Evolutionary conservation across 371 early-diverging fungal genomes (phyloP).

Genomic region (Blakeslea trispora): DNA sequence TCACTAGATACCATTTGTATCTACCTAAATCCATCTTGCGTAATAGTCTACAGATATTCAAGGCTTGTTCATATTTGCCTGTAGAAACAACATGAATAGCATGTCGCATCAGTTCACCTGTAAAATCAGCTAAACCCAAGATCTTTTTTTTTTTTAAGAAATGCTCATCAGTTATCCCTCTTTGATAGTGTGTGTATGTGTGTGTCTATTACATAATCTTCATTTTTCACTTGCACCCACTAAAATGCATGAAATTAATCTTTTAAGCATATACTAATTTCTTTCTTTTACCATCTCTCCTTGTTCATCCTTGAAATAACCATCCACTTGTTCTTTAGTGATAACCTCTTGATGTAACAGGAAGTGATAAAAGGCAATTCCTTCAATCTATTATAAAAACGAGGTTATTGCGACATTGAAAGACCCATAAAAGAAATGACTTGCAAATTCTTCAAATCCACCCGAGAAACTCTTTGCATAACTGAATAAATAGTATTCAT

Average conservation of each 20-base stretch:
- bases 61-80: slow-evolving; percentile 48
- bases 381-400: slow-evolving; percentile 67
- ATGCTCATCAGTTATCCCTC: too few species aligned
- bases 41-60: slow-evolving; percentile 50
- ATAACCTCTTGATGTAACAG: slow-evolving; percentile 48
- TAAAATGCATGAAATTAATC: slow-evolving; percentile 8
- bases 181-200: too few species aligned
- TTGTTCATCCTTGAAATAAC: slow-evolving; percentile 41
- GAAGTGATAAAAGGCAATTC: slow-evolving; percentile 59
- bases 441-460: slow-evolving; percentile 59
- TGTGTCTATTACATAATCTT: slow-evolving; percentile 51
- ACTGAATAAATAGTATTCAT: slow-evolving; percentile 13
- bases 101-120: slow-evolving; percentile 73
- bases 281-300: background rate
- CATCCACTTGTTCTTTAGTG: slow-evolving; percentile 47
- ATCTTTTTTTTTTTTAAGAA: slow-evolving; percentile 20
- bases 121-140: slow-evolving; percentile 68
- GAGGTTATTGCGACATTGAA: too few species aligned
- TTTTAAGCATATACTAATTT: background rate
- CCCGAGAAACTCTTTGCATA: slow-evolving; percentile 54
- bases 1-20: too few species aligned
- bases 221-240: slow-evolving; percentile 42
- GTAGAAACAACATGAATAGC: slow-evolving; percentile 56
- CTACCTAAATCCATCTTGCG: slow-evolving; percentile 47
- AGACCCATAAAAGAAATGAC: background rate